phyloP scores from a whole-genome alignment of 2,329 filamentous ascomycete genomes.

The Colletotrichum nymphaeae region DNA sequence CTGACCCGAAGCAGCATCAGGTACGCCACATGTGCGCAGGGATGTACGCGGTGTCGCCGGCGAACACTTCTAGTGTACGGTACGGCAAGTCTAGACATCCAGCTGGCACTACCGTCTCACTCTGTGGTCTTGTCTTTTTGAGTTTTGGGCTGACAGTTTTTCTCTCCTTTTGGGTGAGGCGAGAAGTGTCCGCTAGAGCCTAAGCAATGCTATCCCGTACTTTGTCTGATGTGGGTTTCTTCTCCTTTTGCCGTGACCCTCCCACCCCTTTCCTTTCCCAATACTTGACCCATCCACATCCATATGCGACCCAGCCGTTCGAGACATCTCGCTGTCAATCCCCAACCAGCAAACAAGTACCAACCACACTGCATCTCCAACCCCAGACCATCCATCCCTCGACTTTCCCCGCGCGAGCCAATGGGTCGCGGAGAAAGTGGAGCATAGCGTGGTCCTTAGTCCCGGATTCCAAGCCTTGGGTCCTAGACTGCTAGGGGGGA shows the following conservation, averaged over 20 bases:
- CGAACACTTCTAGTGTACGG: not conserved
- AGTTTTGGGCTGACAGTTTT: not conserved
- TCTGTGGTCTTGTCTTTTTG: not conserved
- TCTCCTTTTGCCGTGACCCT: not conserved
- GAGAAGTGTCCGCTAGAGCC: not conserved
- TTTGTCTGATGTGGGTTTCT: not conserved
- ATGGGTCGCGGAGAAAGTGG: slow-evolving; percentile 33
- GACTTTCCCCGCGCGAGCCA: slow-evolving; percentile 28
- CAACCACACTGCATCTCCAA: not conserved
- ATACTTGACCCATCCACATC: not conserved
- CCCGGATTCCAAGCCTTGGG: slow-evolving; percentile 17
- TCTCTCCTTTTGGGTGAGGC: not conserved
- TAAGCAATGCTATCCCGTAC: not conserved
- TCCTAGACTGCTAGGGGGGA: not conserved
- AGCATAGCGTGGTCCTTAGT: slow-evolving; percentile 7
- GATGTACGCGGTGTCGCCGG: slow-evolving; percentile 26
- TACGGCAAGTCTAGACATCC: slow-evolving; percentile 9
- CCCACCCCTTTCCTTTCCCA: not conserved
- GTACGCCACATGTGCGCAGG: slow-evolving; percentile 31
- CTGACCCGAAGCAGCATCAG: slow-evolving; percentile 1
- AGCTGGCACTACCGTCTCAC: not conserved
- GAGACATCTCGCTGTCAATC: not conserved
- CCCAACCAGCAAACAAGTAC: not conserved
- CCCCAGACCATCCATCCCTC: slow-evolving; percentile 27
- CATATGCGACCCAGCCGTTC: not conserved